A percentile compares a stretch with the other conserved stretches of the same genome.
phyloP scores from a whole-genome alignment of 441 rosid species.

The Viola pubescens region DNA sequence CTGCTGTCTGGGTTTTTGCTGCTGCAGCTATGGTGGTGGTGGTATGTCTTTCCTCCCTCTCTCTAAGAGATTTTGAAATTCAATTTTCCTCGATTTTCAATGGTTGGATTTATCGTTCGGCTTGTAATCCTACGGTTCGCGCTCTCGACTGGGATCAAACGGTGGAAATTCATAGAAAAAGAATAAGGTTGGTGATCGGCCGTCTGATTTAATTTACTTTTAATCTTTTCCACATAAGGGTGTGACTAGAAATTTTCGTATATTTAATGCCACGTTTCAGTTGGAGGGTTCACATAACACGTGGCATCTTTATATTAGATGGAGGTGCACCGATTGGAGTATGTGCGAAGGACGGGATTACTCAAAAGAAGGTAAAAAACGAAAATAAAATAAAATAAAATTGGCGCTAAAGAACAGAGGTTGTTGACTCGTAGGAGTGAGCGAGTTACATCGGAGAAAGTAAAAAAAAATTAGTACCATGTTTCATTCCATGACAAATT shows the following conservation, averaged over 20 bases:
- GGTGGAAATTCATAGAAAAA: constrained; percentile 43
- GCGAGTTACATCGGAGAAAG: background rate
- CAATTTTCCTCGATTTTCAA: constrained; percentile 47
- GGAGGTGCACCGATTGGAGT: background rate
- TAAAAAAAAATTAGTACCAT: too few relatives aligned
- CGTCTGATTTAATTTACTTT: constrained; percentile 35
- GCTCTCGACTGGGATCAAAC: constrained; percentile 28
- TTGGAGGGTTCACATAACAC: background rate
- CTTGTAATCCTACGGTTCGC: constrained; percentile 32
- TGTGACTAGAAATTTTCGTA: background rate
- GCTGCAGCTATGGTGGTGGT: constrained; percentile 10
- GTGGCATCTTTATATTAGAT: constrained; percentile 9
- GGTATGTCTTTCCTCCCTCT: constrained; percentile 61
- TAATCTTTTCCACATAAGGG: background rate
- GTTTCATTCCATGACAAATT: too few relatives aligned
- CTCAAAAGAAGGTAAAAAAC: constrained; percentile 1
- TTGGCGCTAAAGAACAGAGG: constrained; percentile 31
- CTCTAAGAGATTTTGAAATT: constrained; percentile 73
- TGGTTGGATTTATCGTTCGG: constrained; percentile 40
- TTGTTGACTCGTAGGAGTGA: constrained; percentile 6
- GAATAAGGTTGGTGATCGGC: constrained; percentile 19
- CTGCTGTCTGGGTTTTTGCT: background rate
- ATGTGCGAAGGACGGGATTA: background rate
- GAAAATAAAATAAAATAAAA: constrained; percentile 7
- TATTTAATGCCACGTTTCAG: background rate